Conservation (phyloP, 2,329 filamentous ascomycete species). For the Pestalotiopsis sp. region DNA sequence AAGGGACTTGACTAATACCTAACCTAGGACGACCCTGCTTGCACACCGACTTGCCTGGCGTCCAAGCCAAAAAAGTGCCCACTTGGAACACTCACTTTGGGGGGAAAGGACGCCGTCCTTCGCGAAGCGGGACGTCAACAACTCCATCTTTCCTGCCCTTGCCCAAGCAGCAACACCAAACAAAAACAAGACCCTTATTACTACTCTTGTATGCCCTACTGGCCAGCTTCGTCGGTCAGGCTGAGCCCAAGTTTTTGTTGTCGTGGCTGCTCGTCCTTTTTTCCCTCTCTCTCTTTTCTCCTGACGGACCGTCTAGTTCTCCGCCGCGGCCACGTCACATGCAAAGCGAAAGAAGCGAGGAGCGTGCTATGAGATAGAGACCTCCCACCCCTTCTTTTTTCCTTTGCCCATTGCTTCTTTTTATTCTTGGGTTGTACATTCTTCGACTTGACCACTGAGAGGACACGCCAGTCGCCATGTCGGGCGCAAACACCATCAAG, state of each 20-base stretch:
- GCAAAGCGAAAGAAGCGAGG: constrained; percentile 8
- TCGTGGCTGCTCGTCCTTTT: constrained; percentile 11
- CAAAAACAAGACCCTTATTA: neutral
- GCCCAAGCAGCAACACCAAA: neutral
- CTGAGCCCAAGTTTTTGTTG: constrained; percentile 16
- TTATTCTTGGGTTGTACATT: neutral
- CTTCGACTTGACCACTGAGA: constrained; percentile 27
- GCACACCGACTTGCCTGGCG: neutral
- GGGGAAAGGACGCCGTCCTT: neutral
- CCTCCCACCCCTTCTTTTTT: constrained; percentile 16
- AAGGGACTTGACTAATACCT: neutral
- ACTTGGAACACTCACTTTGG: neutral
- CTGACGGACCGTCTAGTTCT: neutral
- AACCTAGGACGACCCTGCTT: neutral
- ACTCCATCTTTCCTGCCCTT: neutral
- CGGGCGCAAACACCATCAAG: constrained; percentile 70
- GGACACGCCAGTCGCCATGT: constrained; percentile 46
- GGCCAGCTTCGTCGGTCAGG: constrained; percentile 32
- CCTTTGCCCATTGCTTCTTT: constrained; percentile 20
- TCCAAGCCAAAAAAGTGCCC: constrained; percentile 2
- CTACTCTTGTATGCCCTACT: constrained; percentile 27
- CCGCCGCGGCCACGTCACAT: constrained; percentile 8
- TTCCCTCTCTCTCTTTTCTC: constrained; percentile 4
- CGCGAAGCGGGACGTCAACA: constrained; percentile 5
- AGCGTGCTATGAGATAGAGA: constrained; percentile 33